Base-by-base conservation (phyloP, 2,329 filamentous ascomycete genomes). In the Mycosphaerella arachidis region DNA sequence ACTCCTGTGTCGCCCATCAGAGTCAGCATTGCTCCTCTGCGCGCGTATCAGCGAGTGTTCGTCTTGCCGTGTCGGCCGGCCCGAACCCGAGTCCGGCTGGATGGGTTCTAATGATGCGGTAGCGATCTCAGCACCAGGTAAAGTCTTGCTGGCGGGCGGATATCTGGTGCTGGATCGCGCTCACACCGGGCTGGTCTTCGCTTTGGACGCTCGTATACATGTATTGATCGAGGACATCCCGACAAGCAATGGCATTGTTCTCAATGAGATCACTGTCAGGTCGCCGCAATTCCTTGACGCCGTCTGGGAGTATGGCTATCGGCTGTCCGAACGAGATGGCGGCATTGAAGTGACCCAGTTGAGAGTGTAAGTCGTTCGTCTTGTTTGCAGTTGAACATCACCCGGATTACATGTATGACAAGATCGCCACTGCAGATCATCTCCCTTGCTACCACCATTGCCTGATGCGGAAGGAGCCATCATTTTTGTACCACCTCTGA, bases 111-210 rank as follows among this genome's bases (percentile, higher is more conserved):
- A 67, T 66, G 67, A 59, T 59, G 60, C 67, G 43, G 67, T 70
- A 48, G 70, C 78, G 64, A 85, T 96, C 66, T 97, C 94, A 64
- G 93, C 94, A 24, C 94, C 94, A 18, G 94, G 94, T 68, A 99
- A 99, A 80, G 94, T 99, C 62, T 84, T 99, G 65, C 84, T 97
- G 56, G 91, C 93, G 4, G 94, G 94, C 64, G 94, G 94, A 63
- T 99, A 97, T 76, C 86, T 97, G 50, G 93, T 97, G 24, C 86
- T 99, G 50, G 93, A 97, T 78, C 86, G 90, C 62, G 81, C 84
- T 62, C 92, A 97, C 76, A 94, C 89, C 3, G 93, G 88, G 37
- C 79, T 86, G 18, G 85, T 87, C 4, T 86, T 87, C 68, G 85
- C 84, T 33, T 80, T 88, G 54, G 80, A 86, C 72, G 85, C 85